Evolutionary conservation across 2,329 filamentous ascomycete genomes (phyloP).

Genomic region (Gremmenia infestans): DNA sequence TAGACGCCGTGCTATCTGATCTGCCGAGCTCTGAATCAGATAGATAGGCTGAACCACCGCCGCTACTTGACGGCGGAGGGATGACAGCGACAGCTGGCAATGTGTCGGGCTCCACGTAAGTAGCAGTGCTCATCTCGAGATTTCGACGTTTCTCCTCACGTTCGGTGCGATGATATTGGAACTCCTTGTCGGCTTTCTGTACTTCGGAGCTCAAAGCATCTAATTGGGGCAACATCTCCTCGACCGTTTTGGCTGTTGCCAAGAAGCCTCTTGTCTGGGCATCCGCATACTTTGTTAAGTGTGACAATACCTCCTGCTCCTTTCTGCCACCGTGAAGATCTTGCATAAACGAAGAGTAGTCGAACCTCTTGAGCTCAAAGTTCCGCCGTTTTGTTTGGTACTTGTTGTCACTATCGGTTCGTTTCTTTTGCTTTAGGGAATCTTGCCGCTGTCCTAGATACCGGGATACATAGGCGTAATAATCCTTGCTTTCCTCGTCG

Average conservation of each 20-base stretch:
- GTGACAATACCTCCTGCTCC: constrained; percentile 92
- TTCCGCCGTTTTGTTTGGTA: constrained; percentile 91
- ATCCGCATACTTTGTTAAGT: constrained; percentile 90
- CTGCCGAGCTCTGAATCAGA: constrained; percentile 67
- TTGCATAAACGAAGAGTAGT: constrained; percentile 99
- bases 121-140: constrained; percentile 79
- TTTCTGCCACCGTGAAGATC: constrained; percentile 98
- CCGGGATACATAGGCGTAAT: constrained; percentile 89
- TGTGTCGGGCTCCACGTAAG: constrained; percentile 65
- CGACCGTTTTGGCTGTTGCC: constrained; percentile 78
- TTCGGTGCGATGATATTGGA: constrained; percentile 90
- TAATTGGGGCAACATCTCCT: constrained; percentile 79
- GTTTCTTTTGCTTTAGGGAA: constrained; percentile 95
- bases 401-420: constrained; percentile 89
- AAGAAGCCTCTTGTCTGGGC: constrained; percentile 82
- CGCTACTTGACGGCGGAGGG: constrained; percentile 27
- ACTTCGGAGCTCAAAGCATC: constrained; percentile 87
- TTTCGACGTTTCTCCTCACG: constrained; percentile 88
- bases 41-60: constrained; percentile 36
- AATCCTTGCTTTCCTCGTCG: constrained; percentile 97
- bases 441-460: constrained; percentile 97
- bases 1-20: constrained; percentile 69
- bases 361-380: constrained; percentile 95
- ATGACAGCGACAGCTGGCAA: constrained; percentile 38
- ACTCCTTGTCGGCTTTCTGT: constrained; percentile 91